Percentiles rank a stretch among this genome's conserved stretches.
phyloP scores from a whole-genome alignment of 768 basidiomycete species.

The Amanita phalloides region DNA sequence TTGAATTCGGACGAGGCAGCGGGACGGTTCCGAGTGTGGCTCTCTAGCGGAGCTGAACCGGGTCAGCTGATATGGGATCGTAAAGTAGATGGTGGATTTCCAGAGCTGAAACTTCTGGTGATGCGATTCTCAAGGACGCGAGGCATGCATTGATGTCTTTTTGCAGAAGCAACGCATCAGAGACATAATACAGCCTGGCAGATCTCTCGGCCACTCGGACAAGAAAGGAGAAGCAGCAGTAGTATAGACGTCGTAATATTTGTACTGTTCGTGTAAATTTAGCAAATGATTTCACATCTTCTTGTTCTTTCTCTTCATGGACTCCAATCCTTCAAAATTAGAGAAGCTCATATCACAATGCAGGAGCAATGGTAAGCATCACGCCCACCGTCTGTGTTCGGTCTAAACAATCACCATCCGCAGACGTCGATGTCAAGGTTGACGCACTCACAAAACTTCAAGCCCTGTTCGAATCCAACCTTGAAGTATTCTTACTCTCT shows the following conservation, averaged over 20 bases:
- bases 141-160: not conserved
- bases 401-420: conserved; percentile 4
- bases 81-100: conserved; percentile 86
- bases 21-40: conserved; percentile 89
- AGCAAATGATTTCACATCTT: conserved; percentile 5
- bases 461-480: conserved; percentile 57
- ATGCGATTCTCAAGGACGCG: conserved; percentile 14
- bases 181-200: conserved; percentile 71
- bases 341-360: conserved; percentile 56
- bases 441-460: conserved; percentile 76
- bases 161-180: conserved; percentile 81
- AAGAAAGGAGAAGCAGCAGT: conserved; percentile 20
- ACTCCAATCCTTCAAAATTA: conserved; percentile 34
- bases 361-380: conserved; percentile 47
- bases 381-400: conserved; percentile 5
- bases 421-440: conserved; percentile 73
- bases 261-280: conserved; percentile 2
- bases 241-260: not conserved
- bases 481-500: conserved; percentile 38
- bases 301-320: conserved; percentile 29
- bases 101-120: conserved; percentile 79
- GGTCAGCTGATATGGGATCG: conserved; percentile 75
- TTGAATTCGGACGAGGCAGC: conserved; percentile 72
- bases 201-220: conserved; percentile 86
- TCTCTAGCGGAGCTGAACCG: conserved; percentile 29